Conservation (phyloP, 805 yeast genomes). For the Komagataella pastoris region DNA sequence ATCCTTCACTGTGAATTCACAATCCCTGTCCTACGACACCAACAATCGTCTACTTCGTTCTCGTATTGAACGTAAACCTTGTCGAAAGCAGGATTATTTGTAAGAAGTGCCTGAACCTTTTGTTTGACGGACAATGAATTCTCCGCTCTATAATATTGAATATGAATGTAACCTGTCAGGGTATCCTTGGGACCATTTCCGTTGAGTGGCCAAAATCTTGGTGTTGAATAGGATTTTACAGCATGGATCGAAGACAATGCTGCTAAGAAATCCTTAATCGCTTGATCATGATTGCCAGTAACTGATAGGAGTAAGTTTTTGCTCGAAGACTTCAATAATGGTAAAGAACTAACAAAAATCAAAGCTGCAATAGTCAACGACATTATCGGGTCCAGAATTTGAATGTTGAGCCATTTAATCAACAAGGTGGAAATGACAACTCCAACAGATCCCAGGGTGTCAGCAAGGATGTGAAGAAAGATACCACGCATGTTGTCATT, state of each 20-base stretch:
- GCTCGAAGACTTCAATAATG: conserved; percentile 73
- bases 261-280: conserved; percentile 44
- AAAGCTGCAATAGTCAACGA: conserved; percentile 76
- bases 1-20: background rate
- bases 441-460: conserved; percentile 92
- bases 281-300: conserved; percentile 29
- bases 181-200: conserved; percentile 15
- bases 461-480: conserved; percentile 87
- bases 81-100: conserved; percentile 8
- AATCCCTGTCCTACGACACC: conserved; percentile 15
- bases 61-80: conserved; percentile 19
- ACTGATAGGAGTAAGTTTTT: conserved; percentile 56
- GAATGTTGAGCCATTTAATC: conserved; percentile 51
- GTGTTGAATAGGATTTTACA: conserved; percentile 73
- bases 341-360: conserved; percentile 72
- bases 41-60: conserved; percentile 24
- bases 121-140: conserved; percentile 13
- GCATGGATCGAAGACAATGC: conserved; percentile 66
- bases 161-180: conserved; percentile 73
- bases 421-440: conserved; percentile 84
- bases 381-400: conserved; percentile 86
- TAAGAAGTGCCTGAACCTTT: conserved; percentile 15
- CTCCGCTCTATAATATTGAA: conserved; percentile 42
- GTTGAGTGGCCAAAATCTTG: conserved; percentile 78
- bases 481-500: conserved; percentile 85